Evolutionary conservation across 768 basidiomycete species (phyloP).

Genomic region (Nevesoporus exiguus): DNA sequence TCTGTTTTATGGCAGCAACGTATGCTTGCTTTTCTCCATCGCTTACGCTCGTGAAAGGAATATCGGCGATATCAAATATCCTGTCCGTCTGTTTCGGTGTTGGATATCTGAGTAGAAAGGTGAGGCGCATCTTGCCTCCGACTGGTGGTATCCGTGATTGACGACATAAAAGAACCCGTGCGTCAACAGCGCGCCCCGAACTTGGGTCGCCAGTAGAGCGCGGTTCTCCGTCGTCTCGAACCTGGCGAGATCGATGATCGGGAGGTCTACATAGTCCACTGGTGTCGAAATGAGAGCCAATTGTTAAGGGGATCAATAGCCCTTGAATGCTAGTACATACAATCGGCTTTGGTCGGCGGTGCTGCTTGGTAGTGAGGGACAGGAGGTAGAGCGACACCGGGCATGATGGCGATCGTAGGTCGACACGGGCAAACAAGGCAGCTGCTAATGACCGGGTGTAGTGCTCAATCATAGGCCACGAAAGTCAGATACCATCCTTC

Average conservation of each 20-base stretch:
- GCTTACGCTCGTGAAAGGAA: constrained; percentile 40
- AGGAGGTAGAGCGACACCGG: constrained; percentile 26
- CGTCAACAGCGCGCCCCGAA: constrained; percentile 44
- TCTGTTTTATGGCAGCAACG: constrained; percentile 39
- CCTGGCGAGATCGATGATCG: constrained; percentile 49
- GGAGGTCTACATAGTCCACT: constrained; percentile 51
- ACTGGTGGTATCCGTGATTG: constrained; percentile 38
- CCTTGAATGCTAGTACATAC: constrained; percentile 26
- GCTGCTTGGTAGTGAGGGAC: constrained; percentile 38
- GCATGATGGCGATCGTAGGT: neutral
- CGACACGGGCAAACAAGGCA: too few species aligned
- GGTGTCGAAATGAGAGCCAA: constrained; percentile 14
- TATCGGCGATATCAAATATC: constrained; percentile 48
- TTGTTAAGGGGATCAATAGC: neutral
- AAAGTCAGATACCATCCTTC: too few species aligned
- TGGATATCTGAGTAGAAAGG: constrained; percentile 21
- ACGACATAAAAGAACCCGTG: constrained; percentile 43
- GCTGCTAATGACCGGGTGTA: too few species aligned
- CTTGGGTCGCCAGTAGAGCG: constrained; percentile 35
- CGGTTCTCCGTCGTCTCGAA: constrained; percentile 38
- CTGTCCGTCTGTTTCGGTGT: constrained; percentile 38
- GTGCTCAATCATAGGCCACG: too few species aligned
- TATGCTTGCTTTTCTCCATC: constrained; percentile 44
- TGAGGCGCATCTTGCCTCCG: constrained; percentile 26
- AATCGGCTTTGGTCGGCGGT: constrained; percentile 31